Base-by-base conservation (phyloP, 2,329 filamentous ascomycete genomes). In the Cylindrodendrum hubeiense region DNA sequence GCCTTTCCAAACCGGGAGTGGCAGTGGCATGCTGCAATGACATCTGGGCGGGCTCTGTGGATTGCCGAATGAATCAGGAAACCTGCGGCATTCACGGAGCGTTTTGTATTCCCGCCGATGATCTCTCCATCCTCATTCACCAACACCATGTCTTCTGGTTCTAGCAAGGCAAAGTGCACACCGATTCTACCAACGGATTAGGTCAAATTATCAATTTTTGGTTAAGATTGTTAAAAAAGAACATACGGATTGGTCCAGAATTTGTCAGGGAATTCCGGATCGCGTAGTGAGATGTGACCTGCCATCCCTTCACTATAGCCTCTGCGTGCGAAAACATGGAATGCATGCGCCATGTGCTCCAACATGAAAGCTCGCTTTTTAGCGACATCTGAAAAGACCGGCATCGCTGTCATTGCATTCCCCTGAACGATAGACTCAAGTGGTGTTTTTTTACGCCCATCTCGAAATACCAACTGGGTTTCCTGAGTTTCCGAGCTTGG, bases 201-300 rank as follows among this genome's bases (percentile, higher is more conserved):
- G 28, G 12, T 30, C 26, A 28, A 8, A 28, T 30, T 1, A 2
- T 30, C 5, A 9, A 30, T 30, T 2, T 30, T 10, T 1, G 28
- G 1, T 30, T 30, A 30, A 9, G 6, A 30, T 30, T 10, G 6
- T n/a, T n/a, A 10, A 30, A 30, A 10, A 8, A 10, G 3, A 28
- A 53, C 54, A n/a, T 56, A 1, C 0, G 89, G 89, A 68, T 91
- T 91, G 6, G 91, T 87, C 89, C 89, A 91, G 79, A 91, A 90
- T 0, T 84, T 87, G 5, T 80, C 77, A 0, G 86, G 85, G 41
- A 89, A 84, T 7, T 90, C 84, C 0, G 89, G 88, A 66, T 91
- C 79, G 26, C 87, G 82, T 26, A 90, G 73, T 2, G 88, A 90
- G 68, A 91, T 90, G 71, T 91, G 89, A 2, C 89, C 88, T 9